Conservation (phyloP, 164 flowering plant genomes). For the Vitis amurensis region DNA sequence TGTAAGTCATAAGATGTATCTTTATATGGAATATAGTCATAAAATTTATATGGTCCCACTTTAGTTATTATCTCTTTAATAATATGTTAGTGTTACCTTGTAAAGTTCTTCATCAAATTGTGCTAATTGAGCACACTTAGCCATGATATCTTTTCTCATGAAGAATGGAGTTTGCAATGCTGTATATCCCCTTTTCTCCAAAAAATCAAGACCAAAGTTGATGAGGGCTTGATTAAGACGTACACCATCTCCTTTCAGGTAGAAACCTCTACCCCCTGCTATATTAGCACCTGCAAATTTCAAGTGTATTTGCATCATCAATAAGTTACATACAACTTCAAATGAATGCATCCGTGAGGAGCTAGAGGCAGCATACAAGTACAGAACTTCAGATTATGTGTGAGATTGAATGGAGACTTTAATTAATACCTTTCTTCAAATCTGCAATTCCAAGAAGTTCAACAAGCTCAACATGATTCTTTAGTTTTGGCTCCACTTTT, state of each 20-base stretch:
- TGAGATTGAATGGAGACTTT: neutral
- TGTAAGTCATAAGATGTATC: no score
- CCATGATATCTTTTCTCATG: slow-evolving; percentile 95
- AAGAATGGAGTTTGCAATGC: slow-evolving; percentile 87
- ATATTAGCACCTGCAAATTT: slow-evolving; percentile 64
- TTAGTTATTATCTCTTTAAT: neutral
- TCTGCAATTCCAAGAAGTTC: slow-evolving; percentile 96
- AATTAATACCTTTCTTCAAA: slow-evolving; percentile 58
- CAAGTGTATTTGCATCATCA: slow-evolving; percentile 4
- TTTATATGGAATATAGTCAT: no score
- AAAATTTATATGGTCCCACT: neutral
- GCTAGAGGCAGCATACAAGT: neutral
- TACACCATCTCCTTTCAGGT: slow-evolving; percentile 85
- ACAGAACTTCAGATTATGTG: neutral
- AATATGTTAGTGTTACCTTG: slow-evolving; percentile 54
- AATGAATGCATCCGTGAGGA: neutral
- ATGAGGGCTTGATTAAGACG: slow-evolving; percentile 90
- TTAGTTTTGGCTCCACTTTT: slow-evolving; percentile 54
- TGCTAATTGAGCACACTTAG: slow-evolving; percentile 93
- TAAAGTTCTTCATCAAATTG: slow-evolving; percentile 99
- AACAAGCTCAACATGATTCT: slow-evolving; percentile 95
- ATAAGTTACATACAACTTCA: neutral
- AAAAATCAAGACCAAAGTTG: slow-evolving; percentile 71
- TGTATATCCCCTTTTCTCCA: slow-evolving; percentile 61
- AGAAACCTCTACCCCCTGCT: slow-evolving; percentile 96